Percentiles rank a stretch among this genome's conserved stretches.
Evolutionary conservation across 2,329 filamentous ascomycete genomes (phyloP).

Genomic region (Zasmidium cellare): DNA sequence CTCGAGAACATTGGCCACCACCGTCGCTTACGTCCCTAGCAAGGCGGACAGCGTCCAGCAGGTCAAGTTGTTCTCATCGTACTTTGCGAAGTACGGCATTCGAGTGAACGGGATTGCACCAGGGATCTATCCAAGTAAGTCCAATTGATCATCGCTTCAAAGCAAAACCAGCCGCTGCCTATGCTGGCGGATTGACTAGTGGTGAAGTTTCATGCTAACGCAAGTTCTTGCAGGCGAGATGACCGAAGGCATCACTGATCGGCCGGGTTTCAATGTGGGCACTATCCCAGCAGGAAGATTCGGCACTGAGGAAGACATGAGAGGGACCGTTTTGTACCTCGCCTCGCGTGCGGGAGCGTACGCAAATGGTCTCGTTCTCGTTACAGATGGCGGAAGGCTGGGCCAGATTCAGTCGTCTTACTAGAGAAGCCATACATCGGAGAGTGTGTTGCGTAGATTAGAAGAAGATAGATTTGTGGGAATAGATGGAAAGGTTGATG

Average conservation of each 20-base stretch:
- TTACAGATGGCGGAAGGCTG: constrained; percentile 59
- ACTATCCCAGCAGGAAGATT: constrained; percentile 42
- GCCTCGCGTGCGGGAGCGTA: constrained; percentile 65
- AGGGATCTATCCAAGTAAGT: constrained; percentile 29
- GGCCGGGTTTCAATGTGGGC: constrained; percentile 11
- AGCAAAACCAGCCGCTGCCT: too few species aligned
- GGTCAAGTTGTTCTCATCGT: constrained; percentile 43
- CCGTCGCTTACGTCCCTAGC: constrained; percentile 41
- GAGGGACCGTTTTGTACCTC: constrained; percentile 64
- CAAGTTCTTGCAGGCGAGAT: constrained; percentile 8
- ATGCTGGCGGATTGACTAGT: too few species aligned
- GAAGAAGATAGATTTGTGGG: too few species aligned
- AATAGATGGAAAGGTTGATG: too few species aligned
- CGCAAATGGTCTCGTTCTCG: constrained; percentile 63
- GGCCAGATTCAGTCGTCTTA: background rate
- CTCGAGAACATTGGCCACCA: constrained; percentile 32
- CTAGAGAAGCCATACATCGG: background rate
- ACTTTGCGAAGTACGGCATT: constrained; percentile 45
- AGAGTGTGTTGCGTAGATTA: too few species aligned
- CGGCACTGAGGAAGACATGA: constrained; percentile 54
- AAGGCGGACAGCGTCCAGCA: constrained; percentile 46
- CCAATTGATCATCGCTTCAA: background rate
- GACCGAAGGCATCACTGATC: constrained; percentile 9
- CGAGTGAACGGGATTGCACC: constrained; percentile 49
- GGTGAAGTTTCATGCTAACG: background rate